Evolutionary conservation across 805 yeast genomes (phyloP).

Genomic region (Wickerhamomyces mucosus): DNA sequence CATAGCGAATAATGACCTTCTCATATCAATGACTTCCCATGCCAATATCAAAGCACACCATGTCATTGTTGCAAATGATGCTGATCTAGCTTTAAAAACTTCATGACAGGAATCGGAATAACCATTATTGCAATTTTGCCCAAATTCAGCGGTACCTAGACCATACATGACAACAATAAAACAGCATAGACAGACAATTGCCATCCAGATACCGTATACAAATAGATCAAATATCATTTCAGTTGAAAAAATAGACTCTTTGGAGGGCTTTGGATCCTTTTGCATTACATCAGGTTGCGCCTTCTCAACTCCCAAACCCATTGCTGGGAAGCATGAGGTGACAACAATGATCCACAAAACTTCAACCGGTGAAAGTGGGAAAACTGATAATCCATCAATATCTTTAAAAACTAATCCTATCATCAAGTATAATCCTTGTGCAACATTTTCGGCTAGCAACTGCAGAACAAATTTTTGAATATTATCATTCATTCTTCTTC

Average conservation of each 20-base stretch:
- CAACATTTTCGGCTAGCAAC: conserved; percentile 62
- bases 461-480: conserved; percentile 74
- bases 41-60: conserved; percentile 79
- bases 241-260: conserved; percentile 49
- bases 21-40: conserved; percentile 74
- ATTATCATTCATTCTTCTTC: conserved; percentile 69
- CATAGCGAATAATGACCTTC: conserved; percentile 63
- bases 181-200: conserved; percentile 55
- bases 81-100: conserved; percentile 70
- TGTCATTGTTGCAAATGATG: conserved; percentile 73
- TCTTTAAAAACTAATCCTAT: conserved; percentile 69
- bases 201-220: conserved; percentile 68
- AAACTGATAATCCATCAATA: conserved; percentile 55
- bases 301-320: conserved; percentile 67
- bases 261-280: conserved; percentile 51
- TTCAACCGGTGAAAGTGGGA: conserved; percentile 75
- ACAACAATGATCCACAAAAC: conserved; percentile 73
- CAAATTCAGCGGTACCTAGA: conserved; percentile 55
- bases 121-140: conserved; percentile 48
- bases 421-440: conserved; percentile 58
- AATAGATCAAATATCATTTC: conserved; percentile 63
- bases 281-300: conserved; percentile 58
- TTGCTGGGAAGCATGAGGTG: conserved; percentile 76
- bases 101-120: conserved; percentile 39
- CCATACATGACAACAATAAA: conserved; percentile 64